Evolutionary conservation across 371 early-diverging fungal genomes (phyloP), one percentile per base, ranked within the genome.

Genomic region (Mucor sp.): DNA sequence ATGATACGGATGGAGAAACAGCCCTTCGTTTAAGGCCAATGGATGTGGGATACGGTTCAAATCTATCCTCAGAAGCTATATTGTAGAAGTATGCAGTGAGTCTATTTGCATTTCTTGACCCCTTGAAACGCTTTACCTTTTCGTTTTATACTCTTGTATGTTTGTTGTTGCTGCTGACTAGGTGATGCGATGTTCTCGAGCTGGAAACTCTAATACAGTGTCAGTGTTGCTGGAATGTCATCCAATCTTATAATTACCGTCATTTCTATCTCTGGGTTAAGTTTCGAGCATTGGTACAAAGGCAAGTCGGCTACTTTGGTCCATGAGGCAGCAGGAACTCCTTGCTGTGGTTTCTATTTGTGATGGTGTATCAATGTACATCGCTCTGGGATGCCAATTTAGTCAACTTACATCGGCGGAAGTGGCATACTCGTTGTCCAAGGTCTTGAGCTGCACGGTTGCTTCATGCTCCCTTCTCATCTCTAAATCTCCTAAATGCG

Each of bases 261-360:
- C 77, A 78, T 79, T 64, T 81, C 82, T 37, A 79, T 70, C 55
- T 81, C 82, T 23, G 82, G 82, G 28, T 81, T 81, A 7, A 81
- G 65, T 65, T 72, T 81, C 2, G 82, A 81, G 21, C 77, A 79
- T 60, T 77, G 79, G 65, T 81, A 81, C 6, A 61, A 56, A 25
- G 65, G 62, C 35, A 65, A 23, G 44, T 77, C 78, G 23, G 68
- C 50, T 25, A 72, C 67, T 47, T 74, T 74, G 33, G 72, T 76
- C 81, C 81, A 80, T 2, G 81, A 74, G 53, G 77, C 79, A 23
- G 74, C 68, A 32, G 81, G 81, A 11, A 81, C 74, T 58, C 58
- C 64, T 33, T 67, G 67, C 5, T 28, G 33, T 15, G 27, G 33
- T 14, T 63, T 30, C 50, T 58, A 47, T 33, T 19, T 17, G 17